Evolutionary conservation across 23 red algal species (phyloP).

Genomic region (Agarophyton chilense): DNA sequence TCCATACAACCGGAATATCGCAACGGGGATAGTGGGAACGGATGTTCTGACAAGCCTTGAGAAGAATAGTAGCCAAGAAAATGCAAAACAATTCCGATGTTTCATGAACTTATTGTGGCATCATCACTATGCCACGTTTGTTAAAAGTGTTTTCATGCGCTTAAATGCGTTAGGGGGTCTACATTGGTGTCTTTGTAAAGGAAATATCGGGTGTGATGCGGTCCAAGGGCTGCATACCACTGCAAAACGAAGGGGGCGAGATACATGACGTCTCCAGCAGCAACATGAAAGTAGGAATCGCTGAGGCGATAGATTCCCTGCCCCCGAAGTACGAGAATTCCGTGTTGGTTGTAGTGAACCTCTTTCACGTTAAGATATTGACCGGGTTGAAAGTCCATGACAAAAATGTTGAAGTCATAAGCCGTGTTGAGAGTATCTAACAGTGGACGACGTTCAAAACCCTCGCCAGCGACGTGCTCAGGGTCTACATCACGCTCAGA

Average conservation of each 20-base stretch:
- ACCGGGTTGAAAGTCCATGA: slow-evolving; percentile 84
- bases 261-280: slow-evolving; percentile 75
- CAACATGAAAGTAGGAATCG: slow-evolving; percentile 60
- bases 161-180: slow-evolving; percentile 39
- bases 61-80: no score
- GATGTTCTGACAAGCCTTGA: no score
- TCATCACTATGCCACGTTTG: no score
- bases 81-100: no score
- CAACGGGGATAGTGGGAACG: no score
- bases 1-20: no score
- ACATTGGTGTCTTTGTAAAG: slow-evolving; percentile 81
- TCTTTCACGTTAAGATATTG: slow-evolving; percentile 72
- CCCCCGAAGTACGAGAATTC: slow-evolving; percentile 70
- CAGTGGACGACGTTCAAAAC: slow-evolving; percentile 64
- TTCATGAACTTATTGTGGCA: no score
- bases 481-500: slow-evolving; percentile 18
- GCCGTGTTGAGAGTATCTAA: not conserved
- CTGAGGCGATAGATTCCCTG: slow-evolving; percentile 67
- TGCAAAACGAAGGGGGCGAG: slow-evolving; percentile 77
- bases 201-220: slow-evolving; percentile 46
- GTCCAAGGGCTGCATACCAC: slow-evolving; percentile 79
- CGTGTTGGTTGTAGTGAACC: slow-evolving; percentile 84
- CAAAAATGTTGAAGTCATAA: slow-evolving; percentile 84
- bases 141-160: no score
- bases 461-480: slow-evolving; percentile 62